A percentile compares a stretch with the other conserved stretches of the same genome.
Evolutionary conservation across 106 monocot species (phyloP).

Genomic region (Dioscorea dumetorum): DNA sequence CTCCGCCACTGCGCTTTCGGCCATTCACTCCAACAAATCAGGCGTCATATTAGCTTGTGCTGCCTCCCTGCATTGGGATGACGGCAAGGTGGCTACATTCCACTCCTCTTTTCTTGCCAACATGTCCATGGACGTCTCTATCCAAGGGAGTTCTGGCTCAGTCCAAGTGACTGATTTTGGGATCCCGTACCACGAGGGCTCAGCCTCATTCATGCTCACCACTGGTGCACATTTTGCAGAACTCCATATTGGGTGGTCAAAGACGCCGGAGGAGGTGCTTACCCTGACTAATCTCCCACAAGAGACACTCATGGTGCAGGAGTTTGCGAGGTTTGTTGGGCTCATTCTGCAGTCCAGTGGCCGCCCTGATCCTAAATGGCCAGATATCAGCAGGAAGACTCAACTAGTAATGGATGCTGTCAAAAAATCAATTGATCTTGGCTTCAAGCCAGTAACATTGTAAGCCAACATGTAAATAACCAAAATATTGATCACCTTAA

Average conservation of each 20-base stretch:
- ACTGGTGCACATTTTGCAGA: neutral
- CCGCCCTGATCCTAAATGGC: neutral
- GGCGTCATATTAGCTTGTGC: neutral
- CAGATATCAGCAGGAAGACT: neutral
- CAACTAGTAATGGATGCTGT: neutral
- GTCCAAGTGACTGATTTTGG: too few relatives aligned
- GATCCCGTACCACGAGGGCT: too few relatives aligned
- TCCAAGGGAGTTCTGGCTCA: too few relatives aligned
- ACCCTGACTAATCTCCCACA: neutral
- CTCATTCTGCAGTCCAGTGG: neutral
- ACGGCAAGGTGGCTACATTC: conserved; percentile 4
- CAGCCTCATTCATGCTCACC: neutral
- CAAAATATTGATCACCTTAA: too few relatives aligned
- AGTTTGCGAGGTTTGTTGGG: neutral
- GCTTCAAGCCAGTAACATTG: neutral
- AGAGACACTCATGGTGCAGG: neutral
- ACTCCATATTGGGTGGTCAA: neutral
- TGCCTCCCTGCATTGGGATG: neutral
- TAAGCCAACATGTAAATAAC: neutral
- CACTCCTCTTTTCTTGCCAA: neutral
- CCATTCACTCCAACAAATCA: neutral
- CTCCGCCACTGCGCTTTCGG: neutral
- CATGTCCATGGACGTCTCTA: neutral
- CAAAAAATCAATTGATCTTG: neutral
- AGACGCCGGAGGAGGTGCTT: neutral